A percentile compares a stretch with the other conserved stretches of the same genome.
These are phyloP conservation scores for Myriosclerotinia curreyana DNA, from an alignment of 2,329 filamentous ascomycete species.

Conservation along the genomic window DNA sequence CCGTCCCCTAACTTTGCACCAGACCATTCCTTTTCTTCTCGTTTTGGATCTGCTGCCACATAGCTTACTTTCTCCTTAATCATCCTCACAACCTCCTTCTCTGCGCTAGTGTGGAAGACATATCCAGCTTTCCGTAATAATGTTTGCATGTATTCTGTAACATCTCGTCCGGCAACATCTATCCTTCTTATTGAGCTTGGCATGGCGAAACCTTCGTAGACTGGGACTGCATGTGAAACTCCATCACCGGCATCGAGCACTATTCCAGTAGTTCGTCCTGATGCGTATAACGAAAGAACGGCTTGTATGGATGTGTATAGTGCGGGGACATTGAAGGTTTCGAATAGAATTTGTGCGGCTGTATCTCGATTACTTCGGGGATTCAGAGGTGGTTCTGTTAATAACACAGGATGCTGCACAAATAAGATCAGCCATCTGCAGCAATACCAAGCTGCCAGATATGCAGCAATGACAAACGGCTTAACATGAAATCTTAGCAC, in stretches of 20 bases:
- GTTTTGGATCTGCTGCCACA: slow-evolving; percentile 83
- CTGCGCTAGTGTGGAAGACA: slow-evolving; percentile 94
- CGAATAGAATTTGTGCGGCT: slow-evolving; percentile 95
- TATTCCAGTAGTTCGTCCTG: slow-evolving; percentile 91
- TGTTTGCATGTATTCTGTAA: slow-evolving; percentile 92
- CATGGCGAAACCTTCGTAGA: slow-evolving; percentile 97
- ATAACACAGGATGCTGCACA: slow-evolving; percentile 79
- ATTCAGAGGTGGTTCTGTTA: slow-evolving; percentile 95
- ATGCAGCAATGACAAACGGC: slow-evolving; percentile 1
- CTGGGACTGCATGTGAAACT: slow-evolving; percentile 93
- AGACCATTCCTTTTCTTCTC: slow-evolving; percentile 95
- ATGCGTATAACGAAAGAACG: slow-evolving; percentile 92
- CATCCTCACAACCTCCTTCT: slow-evolving; percentile 96
- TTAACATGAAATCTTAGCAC: slow-evolving; percentile 4
- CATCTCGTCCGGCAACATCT: slow-evolving; percentile 92
- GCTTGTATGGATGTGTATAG: slow-evolving; percentile 97
- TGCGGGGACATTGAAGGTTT: slow-evolving; percentile 97
- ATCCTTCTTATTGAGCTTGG: slow-evolving; percentile 92
- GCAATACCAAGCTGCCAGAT: slow-evolving; percentile 3
- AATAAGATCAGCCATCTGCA: slow-evolving; percentile 19
- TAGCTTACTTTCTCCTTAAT: slow-evolving; percentile 97
- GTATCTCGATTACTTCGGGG: slow-evolving; percentile 93
- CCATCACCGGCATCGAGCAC: slow-evolving; percentile 95
- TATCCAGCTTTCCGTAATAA: slow-evolving; percentile 88
- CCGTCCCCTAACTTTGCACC: slow-evolving; percentile 71